Conservation (phyloP, 1,284 basidiomycete species). For the Cryptococcus sp. region DNA sequence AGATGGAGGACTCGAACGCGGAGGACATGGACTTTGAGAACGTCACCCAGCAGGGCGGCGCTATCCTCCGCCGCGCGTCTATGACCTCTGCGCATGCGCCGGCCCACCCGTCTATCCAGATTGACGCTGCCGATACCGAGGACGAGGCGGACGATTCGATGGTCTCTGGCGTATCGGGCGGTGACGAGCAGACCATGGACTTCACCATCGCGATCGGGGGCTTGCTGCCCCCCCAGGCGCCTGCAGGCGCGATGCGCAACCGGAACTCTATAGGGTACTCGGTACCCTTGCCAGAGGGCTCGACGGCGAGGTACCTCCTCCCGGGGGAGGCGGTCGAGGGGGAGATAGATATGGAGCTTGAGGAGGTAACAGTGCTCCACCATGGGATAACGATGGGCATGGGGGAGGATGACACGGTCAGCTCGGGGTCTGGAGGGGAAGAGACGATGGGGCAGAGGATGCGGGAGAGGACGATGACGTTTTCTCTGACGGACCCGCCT, state of each 20-base stretch:
- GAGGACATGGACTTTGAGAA: conserved; percentile 41
- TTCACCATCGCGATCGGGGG: conserved; percentile 51
- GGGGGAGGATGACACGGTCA: conserved; percentile 27
- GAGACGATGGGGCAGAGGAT: conserved; percentile 24
- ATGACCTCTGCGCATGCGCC: conserved; percentile 3
- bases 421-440: conserved; percentile 23
- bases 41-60: conserved; percentile 43
- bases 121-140: conserved; percentile 24
- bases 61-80: conserved; percentile 27
- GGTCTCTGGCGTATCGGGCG: conserved; percentile 7
- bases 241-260: conserved; percentile 32
- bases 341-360: conserved; percentile 34
- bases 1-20: conserved; percentile 32
- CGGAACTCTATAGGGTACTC: conserved; percentile 47
- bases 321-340: conserved; percentile 35
- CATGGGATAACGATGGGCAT: conserved; percentile 37
- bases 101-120: conserved; percentile 6
- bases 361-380: conserved; percentile 20
- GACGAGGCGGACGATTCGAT: conserved; percentile 11
- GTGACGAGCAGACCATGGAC: conserved; percentile 51
- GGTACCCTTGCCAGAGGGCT: conserved; percentile 37
- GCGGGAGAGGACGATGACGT: conserved; percentile 35
- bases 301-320: conserved; percentile 18
- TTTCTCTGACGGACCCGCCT: conserved; percentile 20
- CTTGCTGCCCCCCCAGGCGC: conserved; percentile 42